phyloP scores from a whole-genome alignment of 1,284 basidiomycete genomes.

The Austroboletus novae-zelandiae region DNA sequence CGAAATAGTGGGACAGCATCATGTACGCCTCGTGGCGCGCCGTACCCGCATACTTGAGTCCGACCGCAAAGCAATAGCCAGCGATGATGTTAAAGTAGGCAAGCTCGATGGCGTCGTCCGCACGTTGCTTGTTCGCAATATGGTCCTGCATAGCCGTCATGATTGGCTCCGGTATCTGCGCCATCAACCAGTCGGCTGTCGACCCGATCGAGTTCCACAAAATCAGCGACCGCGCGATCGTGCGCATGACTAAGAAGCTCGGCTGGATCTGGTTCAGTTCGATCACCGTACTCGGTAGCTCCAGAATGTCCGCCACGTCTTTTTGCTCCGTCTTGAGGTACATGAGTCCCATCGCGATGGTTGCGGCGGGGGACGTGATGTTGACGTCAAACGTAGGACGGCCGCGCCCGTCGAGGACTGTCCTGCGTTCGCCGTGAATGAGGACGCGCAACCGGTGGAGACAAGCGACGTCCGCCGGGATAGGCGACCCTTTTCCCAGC shows the following conservation, averaged over 20 bases:
- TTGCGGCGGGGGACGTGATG: conserved; percentile 87
- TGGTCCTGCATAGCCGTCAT: conserved; percentile 54
- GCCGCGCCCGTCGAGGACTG: conserved; percentile 35
- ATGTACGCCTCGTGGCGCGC: conserved; percentile 84
- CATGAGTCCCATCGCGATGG: conserved; percentile 89
- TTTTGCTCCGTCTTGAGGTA: conserved; percentile 82
- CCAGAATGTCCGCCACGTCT: conserved; percentile 83
- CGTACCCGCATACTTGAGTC: conserved; percentile 91
- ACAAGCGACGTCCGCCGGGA: conserved; percentile 73
- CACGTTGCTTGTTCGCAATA: conserved; percentile 43
- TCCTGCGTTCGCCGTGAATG: conserved; percentile 66
- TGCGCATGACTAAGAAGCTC: conserved; percentile 81
- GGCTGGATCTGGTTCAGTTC: conserved; percentile 86
- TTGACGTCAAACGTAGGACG: conserved; percentile 73
- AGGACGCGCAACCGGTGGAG: conserved; percentile 66
- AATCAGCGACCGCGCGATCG: conserved; percentile 78
- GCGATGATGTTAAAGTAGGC: conserved; percentile 89
- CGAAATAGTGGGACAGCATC: conserved; percentile 79
- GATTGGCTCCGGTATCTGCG: conserved; percentile 75
- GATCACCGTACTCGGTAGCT: conserved; percentile 77
- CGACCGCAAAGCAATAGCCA: conserved; percentile 89
- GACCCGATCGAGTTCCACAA: conserved; percentile 84
- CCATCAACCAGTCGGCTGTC: conserved; percentile 74
- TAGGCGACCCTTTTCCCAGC: conserved; percentile 80
- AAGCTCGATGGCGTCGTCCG: conserved; percentile 79